Percentiles rank a stretch among this genome's conserved stretches.
phyloP scores from a whole-genome alignment of 2,329 filamentous ascomycete genomes.

The Scedosporium minutisporum region DNA sequence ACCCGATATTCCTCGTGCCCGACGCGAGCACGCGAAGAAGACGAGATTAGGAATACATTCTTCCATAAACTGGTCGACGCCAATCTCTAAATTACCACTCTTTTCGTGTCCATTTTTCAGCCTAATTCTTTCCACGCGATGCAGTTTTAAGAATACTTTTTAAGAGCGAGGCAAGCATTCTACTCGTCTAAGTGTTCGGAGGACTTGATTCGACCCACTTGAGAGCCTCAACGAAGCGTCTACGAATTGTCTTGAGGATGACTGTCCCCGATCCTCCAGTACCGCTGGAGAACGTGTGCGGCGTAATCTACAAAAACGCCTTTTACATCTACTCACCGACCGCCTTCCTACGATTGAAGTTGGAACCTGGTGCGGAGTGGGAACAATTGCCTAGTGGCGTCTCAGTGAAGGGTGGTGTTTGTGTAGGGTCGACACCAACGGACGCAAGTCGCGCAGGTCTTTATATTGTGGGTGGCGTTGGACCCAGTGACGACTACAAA shows the following conservation, averaged over 20 bases:
- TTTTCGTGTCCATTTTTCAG: too few species aligned
- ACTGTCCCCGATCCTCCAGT: conserved; percentile 59
- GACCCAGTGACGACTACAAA: conserved; percentile 43
- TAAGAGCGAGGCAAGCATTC: neutral
- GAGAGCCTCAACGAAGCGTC: conserved; percentile 10
- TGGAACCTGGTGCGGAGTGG: conserved; percentile 67
- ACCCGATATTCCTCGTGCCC: neutral
- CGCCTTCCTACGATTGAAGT: conserved; percentile 64
- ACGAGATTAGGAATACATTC: too few species aligned
- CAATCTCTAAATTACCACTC: too few species aligned
- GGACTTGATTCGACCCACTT: too few species aligned
- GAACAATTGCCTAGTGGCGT: conserved; percentile 53
- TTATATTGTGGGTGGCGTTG: conserved; percentile 71
- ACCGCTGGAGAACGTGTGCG: conserved; percentile 68
- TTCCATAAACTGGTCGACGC: too few species aligned
- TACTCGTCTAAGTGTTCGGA: too few species aligned
- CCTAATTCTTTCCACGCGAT: too few species aligned
- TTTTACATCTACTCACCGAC: conserved; percentile 73
- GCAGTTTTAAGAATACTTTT: too few species aligned
- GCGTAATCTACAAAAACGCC: conserved; percentile 68
- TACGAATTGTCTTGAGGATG: conserved; percentile 39
- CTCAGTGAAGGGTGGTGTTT: conserved; percentile 64
- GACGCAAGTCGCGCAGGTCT: conserved; percentile 53
- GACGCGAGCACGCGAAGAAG: too few species aligned
- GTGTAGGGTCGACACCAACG: conserved; percentile 59